Base-by-base conservation (phyloP, 2,329 filamentous ascomycete species). In the Diaporthe ilicicola region DNA sequence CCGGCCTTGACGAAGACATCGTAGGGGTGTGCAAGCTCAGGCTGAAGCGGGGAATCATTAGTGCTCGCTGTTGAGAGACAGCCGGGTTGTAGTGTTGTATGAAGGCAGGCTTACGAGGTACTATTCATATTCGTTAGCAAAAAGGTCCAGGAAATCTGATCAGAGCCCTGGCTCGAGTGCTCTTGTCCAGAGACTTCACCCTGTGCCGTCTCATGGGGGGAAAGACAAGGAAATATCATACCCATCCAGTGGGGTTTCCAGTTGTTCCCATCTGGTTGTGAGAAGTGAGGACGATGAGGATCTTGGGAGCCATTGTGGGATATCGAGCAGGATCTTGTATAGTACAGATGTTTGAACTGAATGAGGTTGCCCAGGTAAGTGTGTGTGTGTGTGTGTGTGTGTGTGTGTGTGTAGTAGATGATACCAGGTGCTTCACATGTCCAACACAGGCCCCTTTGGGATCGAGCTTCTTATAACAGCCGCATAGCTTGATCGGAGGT, bases 241-340 rank as follows among this genome's bases (percentile, higher is more conserved):
- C 59, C 92, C 92, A 94, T 74, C 92, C 92, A 0, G 91, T 93
- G 12, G 87, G 86, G 76, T 83, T 83, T 76, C 84, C 84, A 54
- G 84, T 83, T 75, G 82, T 78, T 75, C 82, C 82, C 59, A 89
- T 84, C 79, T 83, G 81, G 77, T 79, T 80, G 79, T 88, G 85
- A 72, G 91, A 93, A 74, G 90, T 92, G 73, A 94, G 88, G 70
- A 94, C 89, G 79, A 93, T 82, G 82, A 94, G 91, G 74, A 94
- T 75, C 79, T 91, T 92, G 75, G 83, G 85, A 44, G 84, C 82
- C 85, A 88, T 87, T 70, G 39, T 77, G 61, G 24, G 13, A 15
- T 27, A 56, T 37, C 42, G 24, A 67, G n/a, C n/a, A 15, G 19
- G 34, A 34, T 56, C 29, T 17, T 37, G 53, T 53, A 19, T 61